phyloP scores from a whole-genome alignment of 495 filamentous ascomycete genomes.

The Penicilliopsis zonata region DNA sequence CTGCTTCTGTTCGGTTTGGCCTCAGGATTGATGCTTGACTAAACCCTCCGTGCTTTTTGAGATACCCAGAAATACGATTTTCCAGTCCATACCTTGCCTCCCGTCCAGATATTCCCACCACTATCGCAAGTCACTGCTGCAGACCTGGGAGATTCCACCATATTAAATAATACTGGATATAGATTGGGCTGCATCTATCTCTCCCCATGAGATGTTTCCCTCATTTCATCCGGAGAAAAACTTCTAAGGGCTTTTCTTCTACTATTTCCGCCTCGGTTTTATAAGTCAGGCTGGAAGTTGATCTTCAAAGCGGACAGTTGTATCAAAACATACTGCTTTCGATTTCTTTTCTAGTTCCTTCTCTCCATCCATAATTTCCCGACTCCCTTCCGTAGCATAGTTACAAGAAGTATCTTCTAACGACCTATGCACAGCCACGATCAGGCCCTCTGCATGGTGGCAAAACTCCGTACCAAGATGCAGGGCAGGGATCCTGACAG shows the following conservation, averaged over 20 bases:
- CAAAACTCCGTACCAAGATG: no score
- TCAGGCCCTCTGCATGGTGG: no score
- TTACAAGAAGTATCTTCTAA: no score
- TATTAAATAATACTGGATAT: constrained; percentile 30
- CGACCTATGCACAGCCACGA: no score
- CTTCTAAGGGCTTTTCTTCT: constrained; percentile 9
- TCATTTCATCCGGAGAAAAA: constrained; percentile 39
- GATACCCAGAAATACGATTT: constrained; percentile 11
- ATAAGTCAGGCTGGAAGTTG: constrained; percentile 13
- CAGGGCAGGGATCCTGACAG: no score
- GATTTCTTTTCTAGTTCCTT: no score
- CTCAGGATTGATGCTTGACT: background rate
- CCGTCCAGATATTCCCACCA: background rate
- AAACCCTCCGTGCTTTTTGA: constrained; percentile 3
- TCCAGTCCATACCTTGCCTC: background rate
- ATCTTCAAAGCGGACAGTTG: constrained; percentile 19
- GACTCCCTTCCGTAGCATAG: no score
- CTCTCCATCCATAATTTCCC: no score
- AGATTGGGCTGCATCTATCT: constrained; percentile 38
- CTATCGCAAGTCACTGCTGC: background rate
- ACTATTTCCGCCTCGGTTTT: constrained; percentile 16
- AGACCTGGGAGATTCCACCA: background rate
- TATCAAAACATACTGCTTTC: constrained; percentile 1
- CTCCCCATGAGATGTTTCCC: constrained; percentile 31
- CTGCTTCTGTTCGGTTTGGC: constrained; percentile 1